Evolutionary conservation across 2,329 filamentous ascomycete genomes (phyloP).

Genomic region (Exophiala sp.): DNA sequence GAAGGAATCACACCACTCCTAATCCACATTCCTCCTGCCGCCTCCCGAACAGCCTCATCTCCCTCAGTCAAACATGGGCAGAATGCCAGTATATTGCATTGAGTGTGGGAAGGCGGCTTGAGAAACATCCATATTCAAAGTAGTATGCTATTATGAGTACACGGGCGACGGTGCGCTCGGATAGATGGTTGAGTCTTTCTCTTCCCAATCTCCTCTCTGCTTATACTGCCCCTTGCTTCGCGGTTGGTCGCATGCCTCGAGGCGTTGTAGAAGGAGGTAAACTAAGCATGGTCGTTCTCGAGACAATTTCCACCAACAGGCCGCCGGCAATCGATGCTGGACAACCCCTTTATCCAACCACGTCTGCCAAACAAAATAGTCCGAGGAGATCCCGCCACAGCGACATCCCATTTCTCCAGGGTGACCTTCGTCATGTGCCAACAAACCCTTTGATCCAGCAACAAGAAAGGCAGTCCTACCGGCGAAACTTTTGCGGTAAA

Average conservation of each 20-base stretch:
- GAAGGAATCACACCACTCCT: neutral
- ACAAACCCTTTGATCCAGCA: constrained; percentile 5
- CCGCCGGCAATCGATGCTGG: neutral
- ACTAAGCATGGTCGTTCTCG: neutral
- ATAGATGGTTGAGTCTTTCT: constrained; percentile 18
- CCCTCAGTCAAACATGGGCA: neutral
- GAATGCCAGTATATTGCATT: neutral
- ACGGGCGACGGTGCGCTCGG: constrained; percentile 15
- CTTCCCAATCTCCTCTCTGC: constrained; percentile 2
- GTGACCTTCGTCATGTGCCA: constrained; percentile 9
- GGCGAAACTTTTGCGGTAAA: constrained; percentile 21
- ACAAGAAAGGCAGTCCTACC: constrained; percentile 13
- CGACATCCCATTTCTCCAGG: constrained; percentile 2
- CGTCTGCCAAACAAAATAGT: neutral
- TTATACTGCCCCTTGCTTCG: neutral
- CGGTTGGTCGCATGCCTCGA: neutral
- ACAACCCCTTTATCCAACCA: constrained; percentile 6
- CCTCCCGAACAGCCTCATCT: too few species aligned
- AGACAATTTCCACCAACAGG: neutral
- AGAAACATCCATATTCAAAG: constrained; percentile 5
- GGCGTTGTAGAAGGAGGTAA: neutral
- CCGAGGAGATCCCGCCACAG: constrained; percentile 4
- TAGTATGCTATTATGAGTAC: constrained; percentile 24
- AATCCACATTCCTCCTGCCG: neutral
- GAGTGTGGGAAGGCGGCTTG: neutral